A percentile compares a stretch with the other conserved stretches of the same genome.
phyloP scores from a whole-genome alignment of 2,329 filamentous ascomycete genomes.

The Trichoderma koningii region DNA sequence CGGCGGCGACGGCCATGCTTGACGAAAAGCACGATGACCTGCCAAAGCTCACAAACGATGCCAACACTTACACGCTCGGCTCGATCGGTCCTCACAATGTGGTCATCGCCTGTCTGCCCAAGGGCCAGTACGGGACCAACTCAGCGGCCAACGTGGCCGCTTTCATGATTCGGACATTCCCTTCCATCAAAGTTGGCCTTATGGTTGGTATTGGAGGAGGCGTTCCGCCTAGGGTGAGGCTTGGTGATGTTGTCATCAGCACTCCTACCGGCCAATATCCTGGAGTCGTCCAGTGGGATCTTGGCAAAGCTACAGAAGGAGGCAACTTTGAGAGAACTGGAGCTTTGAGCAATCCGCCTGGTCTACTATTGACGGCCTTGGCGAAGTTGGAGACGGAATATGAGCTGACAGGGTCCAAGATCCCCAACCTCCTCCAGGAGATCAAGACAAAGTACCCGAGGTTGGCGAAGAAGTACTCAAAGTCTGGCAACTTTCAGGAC shows the following conservation, averaged over 20 bases:
- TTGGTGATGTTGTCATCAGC: constrained; percentile 37
- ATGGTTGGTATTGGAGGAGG: constrained; percentile 49
- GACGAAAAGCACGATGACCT: constrained; percentile 33
- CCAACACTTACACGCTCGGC: constrained; percentile 36
- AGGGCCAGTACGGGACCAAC: constrained; percentile 29
- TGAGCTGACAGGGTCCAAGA: constrained; percentile 6
- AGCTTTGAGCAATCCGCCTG: constrained; percentile 27
- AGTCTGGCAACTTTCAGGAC: constrained; percentile 28
- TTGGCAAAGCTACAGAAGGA: constrained; percentile 27
- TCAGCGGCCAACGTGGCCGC: constrained; percentile 28
- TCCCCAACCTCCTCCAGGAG: constrained; percentile 4
- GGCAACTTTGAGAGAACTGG: constrained; percentile 25
- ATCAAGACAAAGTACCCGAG: constrained; percentile 16
- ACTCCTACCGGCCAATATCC: constrained; percentile 27
- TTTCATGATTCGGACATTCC: constrained; percentile 28
- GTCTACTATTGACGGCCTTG: constrained; percentile 27
- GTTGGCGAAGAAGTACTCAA: constrained; percentile 19
- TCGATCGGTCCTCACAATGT: constrained; percentile 35
- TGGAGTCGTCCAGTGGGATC: constrained; percentile 35
- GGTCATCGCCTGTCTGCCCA: constrained; percentile 34
- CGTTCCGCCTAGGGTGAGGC: constrained; percentile 32
- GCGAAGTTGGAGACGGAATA: constrained; percentile 27
- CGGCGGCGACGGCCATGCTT: constrained; percentile 36
- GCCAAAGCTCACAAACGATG: constrained; percentile 30
- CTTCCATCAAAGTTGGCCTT: constrained; percentile 30